phyloP scores from a whole-genome alignment of 2,329 filamentous ascomycete genomes.

The Colletotrichum lini region DNA sequence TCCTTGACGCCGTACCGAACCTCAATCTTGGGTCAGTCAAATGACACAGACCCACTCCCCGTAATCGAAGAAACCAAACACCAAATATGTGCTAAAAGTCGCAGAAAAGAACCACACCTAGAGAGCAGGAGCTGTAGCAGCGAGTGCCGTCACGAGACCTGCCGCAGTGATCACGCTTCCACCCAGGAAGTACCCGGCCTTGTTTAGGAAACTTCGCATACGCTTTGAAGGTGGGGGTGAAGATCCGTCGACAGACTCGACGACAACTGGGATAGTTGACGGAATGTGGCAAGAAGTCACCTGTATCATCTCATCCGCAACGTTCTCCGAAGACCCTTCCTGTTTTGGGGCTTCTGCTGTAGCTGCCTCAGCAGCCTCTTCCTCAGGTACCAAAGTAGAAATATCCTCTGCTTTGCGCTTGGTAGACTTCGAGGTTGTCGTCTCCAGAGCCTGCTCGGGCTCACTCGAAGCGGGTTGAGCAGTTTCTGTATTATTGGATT shows the following conservation, averaged over 20 bases:
- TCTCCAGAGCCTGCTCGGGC: neutral
- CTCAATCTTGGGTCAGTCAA: neutral
- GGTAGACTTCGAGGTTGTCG: constrained; percentile 3
- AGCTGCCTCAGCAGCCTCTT: constrained; percentile 36
- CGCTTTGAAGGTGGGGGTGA: constrained; percentile 15
- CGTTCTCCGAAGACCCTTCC: constrained; percentile 30
- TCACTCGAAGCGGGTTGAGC: neutral
- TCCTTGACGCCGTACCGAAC: constrained; percentile 8
- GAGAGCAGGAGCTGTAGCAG: constrained; percentile 33
- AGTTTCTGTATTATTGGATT: neutral
- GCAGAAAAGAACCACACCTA: neutral
- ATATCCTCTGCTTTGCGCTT: constrained; percentile 54
- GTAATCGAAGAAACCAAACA: neutral
- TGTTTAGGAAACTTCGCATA: constrained; percentile 17
- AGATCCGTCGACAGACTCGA: neutral
- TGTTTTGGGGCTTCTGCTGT: neutral
- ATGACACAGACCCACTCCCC: neutral
- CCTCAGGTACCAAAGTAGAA: constrained; percentile 42
- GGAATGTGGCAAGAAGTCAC: neutral
- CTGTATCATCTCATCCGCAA: constrained; percentile 2
- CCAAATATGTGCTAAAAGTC: neutral
- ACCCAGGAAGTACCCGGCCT: constrained; percentile 25
- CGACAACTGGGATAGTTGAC: neutral
- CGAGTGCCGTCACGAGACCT: constrained; percentile 27
- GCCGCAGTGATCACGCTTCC: constrained; percentile 25